phyloP scores from a whole-genome alignment of 164 flowering plant species.

The Chloranthus sessilifolius region DNA sequence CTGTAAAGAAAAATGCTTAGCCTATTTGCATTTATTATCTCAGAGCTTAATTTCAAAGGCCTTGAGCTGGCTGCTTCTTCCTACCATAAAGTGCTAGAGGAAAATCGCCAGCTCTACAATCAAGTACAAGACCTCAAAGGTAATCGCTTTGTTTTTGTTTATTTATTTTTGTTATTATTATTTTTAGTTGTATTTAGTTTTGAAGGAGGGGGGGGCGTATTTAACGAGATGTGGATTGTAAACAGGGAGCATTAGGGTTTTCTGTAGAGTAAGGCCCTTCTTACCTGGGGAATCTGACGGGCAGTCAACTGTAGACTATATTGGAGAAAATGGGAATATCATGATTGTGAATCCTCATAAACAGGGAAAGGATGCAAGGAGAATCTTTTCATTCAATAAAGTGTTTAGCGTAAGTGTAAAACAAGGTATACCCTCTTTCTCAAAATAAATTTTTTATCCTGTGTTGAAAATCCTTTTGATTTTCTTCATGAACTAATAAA shows the following conservation, averaged over 20 bases:
- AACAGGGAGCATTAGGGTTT: slow-evolving; percentile 82
- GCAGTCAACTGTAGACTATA: slow-evolving; percentile 64
- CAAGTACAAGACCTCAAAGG: slow-evolving; percentile 95
- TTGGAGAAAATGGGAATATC: slow-evolving; percentile 83
- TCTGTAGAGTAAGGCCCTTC: slow-evolving; percentile 85
- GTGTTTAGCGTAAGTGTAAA: slow-evolving; percentile 58
- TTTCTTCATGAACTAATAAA: no score
- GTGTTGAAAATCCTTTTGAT: no score
- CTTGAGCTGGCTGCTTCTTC: slow-evolving; percentile 59
- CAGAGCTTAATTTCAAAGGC: slow-evolving; percentile 51
- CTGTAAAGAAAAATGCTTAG: neutral
- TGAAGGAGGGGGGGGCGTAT: neutral
- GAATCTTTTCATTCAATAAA: slow-evolving; percentile 64
- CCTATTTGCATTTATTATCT: slow-evolving; percentile 5
- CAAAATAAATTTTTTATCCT: neutral
- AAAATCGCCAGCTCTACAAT: slow-evolving; percentile 75
- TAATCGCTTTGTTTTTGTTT: slow-evolving; percentile 10
- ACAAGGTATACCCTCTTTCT: slow-evolving; percentile 45
- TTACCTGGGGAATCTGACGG: slow-evolving; percentile 42
- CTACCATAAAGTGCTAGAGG: slow-evolving; percentile 74
- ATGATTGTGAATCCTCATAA: slow-evolving; percentile 74
- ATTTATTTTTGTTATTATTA: neutral
- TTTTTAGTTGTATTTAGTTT: neutral
- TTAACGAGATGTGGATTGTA: neutral
- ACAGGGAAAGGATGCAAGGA: slow-evolving; percentile 75